Base-by-base conservation (phyloP, 805 yeast genomes). In the Yarrowia deformans region DNA sequence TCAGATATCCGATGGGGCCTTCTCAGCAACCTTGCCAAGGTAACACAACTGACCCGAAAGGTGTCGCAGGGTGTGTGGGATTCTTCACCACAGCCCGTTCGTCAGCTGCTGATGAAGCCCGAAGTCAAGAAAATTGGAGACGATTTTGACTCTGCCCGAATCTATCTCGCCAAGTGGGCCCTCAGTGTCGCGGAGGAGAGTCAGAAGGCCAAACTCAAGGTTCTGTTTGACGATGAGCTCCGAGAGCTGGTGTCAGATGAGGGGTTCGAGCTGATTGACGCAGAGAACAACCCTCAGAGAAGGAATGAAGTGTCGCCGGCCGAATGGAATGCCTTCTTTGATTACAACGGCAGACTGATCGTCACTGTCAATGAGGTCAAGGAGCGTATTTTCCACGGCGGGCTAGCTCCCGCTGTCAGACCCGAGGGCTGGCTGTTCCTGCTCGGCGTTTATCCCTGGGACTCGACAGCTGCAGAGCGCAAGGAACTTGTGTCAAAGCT, bases 81-180 rank as follows among this genome's bases (percentile, higher is more conserved):
- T 68, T 84, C 83, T 39, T 76, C 85, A 6, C 95, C 96, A 0
- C 80, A 82, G 1, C 77, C 84, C 2, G 81, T 89, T 32, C 85
- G 84, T 73, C 84, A 84, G 67, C 77, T 90, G 71, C 81, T 94
- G 52, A 84, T 82, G 69, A 88, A 88, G 72, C 95, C 97, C 0
- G 97, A 91, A 74, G 97, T 94, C 13, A 84, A 84, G 73, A 86
- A 84, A 69, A 85, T 94, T 34, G 91, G 95, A 70, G 90, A 91
- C 72, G 98, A 94, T 71, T 95, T 93, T 76, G 98, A 93, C 75
- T 88, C 94, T 66, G 98, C 98, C 0, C 85, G 93, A 68, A 90
- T 93, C 4, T 94, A 92, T 77, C 81, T 94, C 70, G 98, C 98
- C 5, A 93, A 93, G 80, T 95, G 98, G 98, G 98, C 98, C 0